Base-by-base conservation (phyloP, 202 grass and related monocot species). In the Dendrocalamus latiflorus region DNA sequence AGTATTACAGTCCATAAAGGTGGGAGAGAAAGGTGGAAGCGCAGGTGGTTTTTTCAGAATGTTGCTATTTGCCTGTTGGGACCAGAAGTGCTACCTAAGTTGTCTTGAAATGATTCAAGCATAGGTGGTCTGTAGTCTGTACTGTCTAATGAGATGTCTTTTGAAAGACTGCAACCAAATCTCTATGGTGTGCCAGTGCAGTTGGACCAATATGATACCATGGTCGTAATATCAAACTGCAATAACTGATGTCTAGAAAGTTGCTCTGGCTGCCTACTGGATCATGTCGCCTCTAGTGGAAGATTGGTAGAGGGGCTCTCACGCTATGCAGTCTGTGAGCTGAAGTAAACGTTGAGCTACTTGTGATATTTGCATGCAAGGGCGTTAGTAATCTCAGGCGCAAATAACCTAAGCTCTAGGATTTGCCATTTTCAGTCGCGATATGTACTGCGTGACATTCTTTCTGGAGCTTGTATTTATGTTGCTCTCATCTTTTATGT, bases 21-120 rank as follows among this genome's bases (percentile, higher is more conserved):
- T 62, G 64, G 10, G 10, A 47, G 17, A 43, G 50, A 58, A 38
- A 44, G 25, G 6, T 86, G 9, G 21, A 70, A 75, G 22, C 66
- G 50, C 18, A 37, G 42, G 49, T 74, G 12, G 26, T 33, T 59
- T 47, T 53, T 61, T 63, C 1, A 36, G 5, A 53, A 34, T 11
- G 9, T 72, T 47, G 37, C 28, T 30, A 30, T 30, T 30, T 30
- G 28, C 28, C 28, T 30, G 28, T 30, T 30, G 28, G 28, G 28
- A 30, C 28, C 28, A 30, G 28, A 30, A 30, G 28, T 30, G 28
- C 28, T 30, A 30, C 28, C 28, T 54, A 33, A 58, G 14, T 67
- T 83, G 16, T 81, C 28, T 81, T 67, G 38, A 59, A 21, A 83
- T 49, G 34, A 70, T 33, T 82, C 22, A 11, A 53, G 14, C 41